Percentiles rank a stretch among this genome's conserved stretches.
Conservation (phyloP, 345 rosid genomes). For the Citrus unshiu region DNA sequence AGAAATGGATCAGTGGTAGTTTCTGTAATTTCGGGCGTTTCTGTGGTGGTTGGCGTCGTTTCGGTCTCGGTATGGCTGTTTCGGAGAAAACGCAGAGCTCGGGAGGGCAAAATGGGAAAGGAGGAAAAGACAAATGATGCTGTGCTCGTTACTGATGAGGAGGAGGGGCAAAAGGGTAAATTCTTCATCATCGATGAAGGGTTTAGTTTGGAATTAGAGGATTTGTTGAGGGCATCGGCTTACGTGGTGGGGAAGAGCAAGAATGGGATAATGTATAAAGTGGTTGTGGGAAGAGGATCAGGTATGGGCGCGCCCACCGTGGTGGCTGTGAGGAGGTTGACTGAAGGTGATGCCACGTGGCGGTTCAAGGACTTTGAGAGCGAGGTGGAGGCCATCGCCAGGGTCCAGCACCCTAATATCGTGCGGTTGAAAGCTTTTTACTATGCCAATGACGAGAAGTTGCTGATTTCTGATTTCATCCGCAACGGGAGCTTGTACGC, state of each 20-base stretch:
- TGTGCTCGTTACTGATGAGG: constrained; percentile 1
- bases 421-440: constrained; percentile 79
- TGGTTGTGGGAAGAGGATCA: constrained; percentile 59
- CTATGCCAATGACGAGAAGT: constrained; percentile 79
- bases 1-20: constrained; percentile 44
- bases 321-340: constrained; percentile 79
- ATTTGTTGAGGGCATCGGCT: constrained; percentile 90
- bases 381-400: constrained; percentile 71
- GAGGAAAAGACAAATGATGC: constrained; percentile 7
- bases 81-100: constrained; percentile 36
- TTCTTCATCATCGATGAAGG: constrained; percentile 72
- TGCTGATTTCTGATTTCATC: constrained; percentile 74
- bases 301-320: constrained; percentile 44
- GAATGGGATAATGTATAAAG: constrained; percentile 88
- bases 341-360: constrained; percentile 75
- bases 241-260: constrained; percentile 86
- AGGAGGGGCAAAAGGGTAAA: constrained; percentile 61
- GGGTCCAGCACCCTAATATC: constrained; percentile 79
- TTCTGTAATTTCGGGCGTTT: constrained; percentile 61
- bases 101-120: constrained; percentile 33
- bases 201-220: constrained; percentile 77
- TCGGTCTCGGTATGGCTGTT: constrained; percentile 58
- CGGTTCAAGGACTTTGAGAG: constrained; percentile 75
- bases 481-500: constrained; percentile 73
- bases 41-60: constrained; percentile 56